Evolutionary conservation across 1,284 basidiomycete species (phyloP).

Genomic region (Ceratobasidium sp.): DNA sequence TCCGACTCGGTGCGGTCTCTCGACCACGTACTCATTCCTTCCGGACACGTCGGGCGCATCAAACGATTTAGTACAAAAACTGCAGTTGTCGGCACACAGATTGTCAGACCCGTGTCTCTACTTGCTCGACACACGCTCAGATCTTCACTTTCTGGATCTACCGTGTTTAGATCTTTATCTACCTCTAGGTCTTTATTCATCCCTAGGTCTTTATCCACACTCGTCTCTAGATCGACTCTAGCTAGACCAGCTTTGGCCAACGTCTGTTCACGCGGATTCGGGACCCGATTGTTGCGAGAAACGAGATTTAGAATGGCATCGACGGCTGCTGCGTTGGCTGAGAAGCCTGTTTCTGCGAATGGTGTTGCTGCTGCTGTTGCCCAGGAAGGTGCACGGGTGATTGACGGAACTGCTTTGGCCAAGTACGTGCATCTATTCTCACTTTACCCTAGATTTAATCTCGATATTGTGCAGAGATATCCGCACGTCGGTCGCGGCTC

Average conservation of each 20-base stretch:
- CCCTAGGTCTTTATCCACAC: no score
- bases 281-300: not conserved
- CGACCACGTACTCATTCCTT: no score
- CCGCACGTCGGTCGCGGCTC: slow-evolving; percentile 72
- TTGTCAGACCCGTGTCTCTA: not conserved
- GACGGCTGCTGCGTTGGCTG: slow-evolving; percentile 7
- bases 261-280: slow-evolving; percentile 3
- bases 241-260: slow-evolving; percentile 19
- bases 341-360: not conserved
- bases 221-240: no score
- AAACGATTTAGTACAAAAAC: no score
- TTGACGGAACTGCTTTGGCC: slow-evolving; percentile 89
- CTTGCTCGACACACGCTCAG: not conserved
- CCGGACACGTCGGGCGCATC: no score
- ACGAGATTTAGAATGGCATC: slow-evolving; percentile 21
- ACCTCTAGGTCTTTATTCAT: no score
- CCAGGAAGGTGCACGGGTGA: slow-evolving; percentile 57
- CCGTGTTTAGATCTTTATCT: no score
- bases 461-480: slow-evolving; percentile 50
- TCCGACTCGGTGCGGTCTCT: slow-evolving; percentile 28
- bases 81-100: no score
- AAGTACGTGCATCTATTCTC: slow-evolving; percentile 65
- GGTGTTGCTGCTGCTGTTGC: not conserved
- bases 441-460: slow-evolving; percentile 29
- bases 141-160: no score